A percentile compares a stretch with the other conserved stretches of the same genome.
Evolutionary conservation across 352 stramenopile genomes (phyloP).

Genomic region (Elongisporangium undulatum): DNA sequence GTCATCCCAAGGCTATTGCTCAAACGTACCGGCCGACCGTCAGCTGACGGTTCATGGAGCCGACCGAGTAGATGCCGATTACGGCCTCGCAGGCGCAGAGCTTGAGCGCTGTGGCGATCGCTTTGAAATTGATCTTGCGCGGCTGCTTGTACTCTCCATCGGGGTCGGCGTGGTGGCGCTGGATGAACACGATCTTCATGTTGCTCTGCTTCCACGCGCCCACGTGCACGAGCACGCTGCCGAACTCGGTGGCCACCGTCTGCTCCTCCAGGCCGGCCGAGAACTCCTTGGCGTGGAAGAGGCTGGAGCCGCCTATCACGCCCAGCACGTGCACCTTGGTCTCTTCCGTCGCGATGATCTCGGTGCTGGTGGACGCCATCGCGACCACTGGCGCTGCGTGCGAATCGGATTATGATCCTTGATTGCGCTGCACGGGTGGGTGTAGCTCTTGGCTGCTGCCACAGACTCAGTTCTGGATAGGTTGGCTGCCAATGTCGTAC

Average conservation of each 20-base stretch:
- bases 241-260: constrained; percentile 62
- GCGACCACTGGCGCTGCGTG: not conserved
- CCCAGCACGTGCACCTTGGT: constrained; percentile 49
- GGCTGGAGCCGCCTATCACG: constrained; percentile 81
- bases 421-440: constrained; percentile 1
- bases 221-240: constrained; percentile 54
- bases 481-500: not conserved
- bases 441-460: not conserved
- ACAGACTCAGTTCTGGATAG: not conserved
- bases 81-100: constrained; percentile 52
- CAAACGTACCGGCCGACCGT: constrained; percentile 27
- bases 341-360: not conserved
- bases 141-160: constrained; percentile 78
- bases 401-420: constrained; percentile 1
- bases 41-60: constrained; percentile 68
- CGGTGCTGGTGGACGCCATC: not conserved
- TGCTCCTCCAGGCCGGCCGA: constrained; percentile 43
- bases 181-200: constrained; percentile 77
- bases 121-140: constrained; percentile 83
- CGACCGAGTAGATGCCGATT: constrained; percentile 85
- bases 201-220: constrained; percentile 38
- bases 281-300: constrained; percentile 79
- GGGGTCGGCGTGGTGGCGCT: constrained; percentile 78
- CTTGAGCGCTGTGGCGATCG: constrained; percentile 69
- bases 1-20: not conserved